These are phyloP conservation scores for Tilletia walkeri DNA, from an alignment of 1,284 basidiomycete genomes.

Conservation along the genomic window DNA sequence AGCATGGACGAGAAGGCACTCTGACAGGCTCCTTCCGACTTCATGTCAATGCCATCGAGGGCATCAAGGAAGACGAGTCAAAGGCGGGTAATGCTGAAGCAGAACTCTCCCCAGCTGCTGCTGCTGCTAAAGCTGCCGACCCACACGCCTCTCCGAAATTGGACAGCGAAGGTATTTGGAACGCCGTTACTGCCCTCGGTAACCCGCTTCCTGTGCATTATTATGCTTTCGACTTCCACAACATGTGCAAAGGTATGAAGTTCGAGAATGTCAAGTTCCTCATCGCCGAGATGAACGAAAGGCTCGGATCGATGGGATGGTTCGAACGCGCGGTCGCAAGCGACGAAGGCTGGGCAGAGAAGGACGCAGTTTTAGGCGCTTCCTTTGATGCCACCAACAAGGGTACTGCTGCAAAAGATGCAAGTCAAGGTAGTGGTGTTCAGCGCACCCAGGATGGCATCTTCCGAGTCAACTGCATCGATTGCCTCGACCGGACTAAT, in stretches of 20 bases:
- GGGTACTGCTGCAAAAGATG: neutral
- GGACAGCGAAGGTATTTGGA: slow-evolving; percentile 32
- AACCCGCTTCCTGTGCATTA: slow-evolving; percentile 27
- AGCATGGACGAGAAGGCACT: slow-evolving; percentile 78
- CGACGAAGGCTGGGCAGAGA: slow-evolving; percentile 3
- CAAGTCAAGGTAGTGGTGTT: slow-evolving; percentile 59
- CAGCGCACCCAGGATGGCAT: slow-evolving; percentile 78
- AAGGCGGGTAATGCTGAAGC: slow-evolving; percentile 57
- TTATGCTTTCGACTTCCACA: slow-evolving; percentile 81
- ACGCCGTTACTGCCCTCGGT: slow-evolving; percentile 31
- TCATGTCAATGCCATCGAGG: slow-evolving; percentile 61
- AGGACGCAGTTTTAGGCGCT: neutral
- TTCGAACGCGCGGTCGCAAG: slow-evolving; percentile 17
- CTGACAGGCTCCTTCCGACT: slow-evolving; percentile 77
- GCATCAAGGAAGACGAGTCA: slow-evolving; percentile 57
- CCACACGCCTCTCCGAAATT: neutral
- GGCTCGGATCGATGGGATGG: slow-evolving; percentile 66
- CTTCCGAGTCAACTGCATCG: slow-evolving; percentile 86
- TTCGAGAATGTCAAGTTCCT: slow-evolving; percentile 85
- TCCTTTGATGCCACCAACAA: neutral
- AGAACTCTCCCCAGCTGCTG: neutral
- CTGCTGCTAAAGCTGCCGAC: neutral
- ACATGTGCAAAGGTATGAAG: slow-evolving; percentile 85
- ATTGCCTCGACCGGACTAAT: slow-evolving; percentile 78
- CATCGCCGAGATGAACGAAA: slow-evolving; percentile 67